phyloP scores from a whole-genome alignment of 768 basidiomycete species.

The Lactifluus rugatus region DNA sequence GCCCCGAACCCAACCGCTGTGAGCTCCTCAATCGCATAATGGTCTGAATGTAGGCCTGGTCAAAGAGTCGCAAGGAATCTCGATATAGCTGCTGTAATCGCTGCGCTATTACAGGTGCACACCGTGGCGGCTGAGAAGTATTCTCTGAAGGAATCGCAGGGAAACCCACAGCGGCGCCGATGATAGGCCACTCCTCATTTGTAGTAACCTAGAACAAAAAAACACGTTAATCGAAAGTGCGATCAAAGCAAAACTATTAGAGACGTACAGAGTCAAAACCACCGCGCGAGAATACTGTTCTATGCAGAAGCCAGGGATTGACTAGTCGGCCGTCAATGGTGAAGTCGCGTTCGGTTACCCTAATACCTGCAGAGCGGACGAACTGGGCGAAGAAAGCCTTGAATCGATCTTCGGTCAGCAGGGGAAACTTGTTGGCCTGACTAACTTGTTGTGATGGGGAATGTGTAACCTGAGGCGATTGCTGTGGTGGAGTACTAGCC shows the following conservation, averaged over 20 bases:
- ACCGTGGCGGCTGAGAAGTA: background rate
- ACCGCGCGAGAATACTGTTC: background rate
- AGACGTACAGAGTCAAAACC: slow-evolving; percentile 8
- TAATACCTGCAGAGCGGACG: background rate
- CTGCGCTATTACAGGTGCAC: background rate
- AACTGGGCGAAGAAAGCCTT: background rate
- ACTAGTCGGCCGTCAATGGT: background rate
- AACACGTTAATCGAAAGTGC: background rate
- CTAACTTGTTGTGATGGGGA: background rate
- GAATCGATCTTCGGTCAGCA: slow-evolving; percentile 7
- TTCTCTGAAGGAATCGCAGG: background rate
- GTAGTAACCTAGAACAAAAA: background rate
- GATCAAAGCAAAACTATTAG: background rate
- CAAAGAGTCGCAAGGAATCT: background rate
- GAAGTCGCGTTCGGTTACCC: slow-evolving; percentile 3
- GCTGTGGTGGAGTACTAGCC: background rate
- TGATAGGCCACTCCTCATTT: slow-evolving; percentile 9
- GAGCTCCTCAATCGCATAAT: background rate
- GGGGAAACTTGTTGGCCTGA: background rate
- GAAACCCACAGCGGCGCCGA: slow-evolving; percentile 5
- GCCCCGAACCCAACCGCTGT: background rate
- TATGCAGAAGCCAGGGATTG: slow-evolving; percentile 6
- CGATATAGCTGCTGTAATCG: slow-evolving; percentile 4
- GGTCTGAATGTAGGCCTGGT: background rate
- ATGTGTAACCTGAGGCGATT: background rate